Percentiles rank a stretch among this genome's conserved stretches.
Conservation (phyloP, 2,329 filamentous ascomycete species). For the Annulohypoxylon truncatum region DNA sequence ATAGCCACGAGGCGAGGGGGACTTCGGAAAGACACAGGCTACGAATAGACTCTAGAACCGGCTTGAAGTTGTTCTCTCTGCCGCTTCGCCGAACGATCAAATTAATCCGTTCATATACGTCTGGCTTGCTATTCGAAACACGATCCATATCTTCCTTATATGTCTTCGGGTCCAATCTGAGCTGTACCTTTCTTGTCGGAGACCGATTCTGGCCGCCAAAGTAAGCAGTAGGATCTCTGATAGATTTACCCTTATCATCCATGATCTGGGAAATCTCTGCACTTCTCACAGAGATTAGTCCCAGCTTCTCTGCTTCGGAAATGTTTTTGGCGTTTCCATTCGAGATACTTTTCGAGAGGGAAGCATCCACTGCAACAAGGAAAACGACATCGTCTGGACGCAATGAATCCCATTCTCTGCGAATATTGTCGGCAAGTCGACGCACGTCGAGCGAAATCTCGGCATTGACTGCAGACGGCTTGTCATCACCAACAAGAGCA, state of each 20-base stretch:
- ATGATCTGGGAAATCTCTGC: slow-evolving; percentile 88
- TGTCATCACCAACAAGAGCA: slow-evolving; percentile 82
- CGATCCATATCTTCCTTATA: slow-evolving; percentile 82
- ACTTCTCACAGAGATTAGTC: slow-evolving; percentile 77
- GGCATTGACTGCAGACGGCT: slow-evolving; percentile 85
- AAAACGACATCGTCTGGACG: slow-evolving; percentile 91
- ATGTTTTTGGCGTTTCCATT: slow-evolving; percentile 64
- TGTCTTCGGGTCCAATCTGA: slow-evolving; percentile 82
- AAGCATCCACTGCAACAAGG: slow-evolving; percentile 78
- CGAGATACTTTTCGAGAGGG: slow-evolving; percentile 61
- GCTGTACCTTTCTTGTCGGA: slow-evolving; percentile 75
- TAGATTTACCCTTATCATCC: slow-evolving; percentile 82
- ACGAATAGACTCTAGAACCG: slow-evolving; percentile 90
- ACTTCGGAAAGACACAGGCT: slow-evolving; percentile 86
- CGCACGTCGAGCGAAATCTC: slow-evolving; percentile 89
- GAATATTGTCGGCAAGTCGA: slow-evolving; percentile 78
- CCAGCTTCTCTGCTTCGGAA: slow-evolving; percentile 69
- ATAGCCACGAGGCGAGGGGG: slow-evolving; percentile 88
- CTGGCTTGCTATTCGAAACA: slow-evolving; percentile 72
- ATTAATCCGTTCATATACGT: slow-evolving; percentile 88
- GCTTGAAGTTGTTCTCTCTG: slow-evolving; percentile 96
- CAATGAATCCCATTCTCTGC: slow-evolving; percentile 90
- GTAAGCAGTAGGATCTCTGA: slow-evolving; percentile 72
- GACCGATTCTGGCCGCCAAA: slow-evolving; percentile 72
- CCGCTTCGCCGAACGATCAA: slow-evolving; percentile 84